Evolutionary conservation across 257 asterid species (phyloP), one percentile per base, ranked within the genome.

Genomic region (Penstemon barbatus): DNA sequence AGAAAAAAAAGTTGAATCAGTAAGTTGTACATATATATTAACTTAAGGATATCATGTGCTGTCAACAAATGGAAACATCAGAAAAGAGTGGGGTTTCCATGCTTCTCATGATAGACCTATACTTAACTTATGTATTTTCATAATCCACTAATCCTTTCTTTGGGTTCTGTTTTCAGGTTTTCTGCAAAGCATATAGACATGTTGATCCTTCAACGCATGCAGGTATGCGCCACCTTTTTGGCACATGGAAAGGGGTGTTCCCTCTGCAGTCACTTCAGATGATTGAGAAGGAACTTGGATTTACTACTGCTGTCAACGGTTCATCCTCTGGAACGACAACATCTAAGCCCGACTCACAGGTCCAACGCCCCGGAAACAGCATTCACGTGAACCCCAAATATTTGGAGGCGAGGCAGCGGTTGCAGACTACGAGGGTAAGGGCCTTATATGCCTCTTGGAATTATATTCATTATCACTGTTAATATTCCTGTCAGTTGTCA

Each of bases 151-250:
- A 40, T 42, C 51, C 49, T 64, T 46, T 61, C 36, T 77, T 74
- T 75, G n/a, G 40, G 63, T 61, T 68, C 63, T 71, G 36, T 74
- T 57, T 76, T 43, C 80, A 91, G 97, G 97, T 91, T 71, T 91
- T 89, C 80, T 84, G 89, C 81, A 87, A 81, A 88, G 93, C 91
- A 39, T 91, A 91, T 73, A 81, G 81, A 65, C 96, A 89, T 79
- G 97, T 89, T 70, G 95, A 87, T 44, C 81, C 97, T 78, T 68
- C 97, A 18, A 71, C 74, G 53, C 97, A 85, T 79, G 68, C 79
- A 70, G 88, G 96, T 72, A 91, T 91, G 97, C 90, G 95, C 73
- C 97, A 91, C 78, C 96, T 91, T 74, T 91, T 91, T 70, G 90
- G 96, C 69, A 91, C 97, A 65, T 91, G 97, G 97, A 91, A 89